These are phyloP conservation scores for Panicum miliaceum DNA, from an alignment of 176 grass and related monocot species.

Conservation along the genomic window DNA sequence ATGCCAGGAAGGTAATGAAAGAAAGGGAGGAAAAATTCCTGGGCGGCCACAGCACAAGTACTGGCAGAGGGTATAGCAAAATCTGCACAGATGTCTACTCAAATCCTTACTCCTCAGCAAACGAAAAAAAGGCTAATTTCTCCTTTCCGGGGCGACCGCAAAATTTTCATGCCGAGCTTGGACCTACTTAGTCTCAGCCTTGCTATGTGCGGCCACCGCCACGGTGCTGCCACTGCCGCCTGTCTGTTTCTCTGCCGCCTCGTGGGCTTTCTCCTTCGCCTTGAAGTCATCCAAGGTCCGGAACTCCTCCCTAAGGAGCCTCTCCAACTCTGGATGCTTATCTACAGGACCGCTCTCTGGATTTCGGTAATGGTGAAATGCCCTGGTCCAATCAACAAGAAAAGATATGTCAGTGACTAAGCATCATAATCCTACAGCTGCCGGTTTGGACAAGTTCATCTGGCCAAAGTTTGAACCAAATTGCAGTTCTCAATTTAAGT, in stretches of 20 bases:
- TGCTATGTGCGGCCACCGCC: constrained; percentile 29
- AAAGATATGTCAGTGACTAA: constrained; percentile 2
- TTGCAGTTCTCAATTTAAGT: not conserved
- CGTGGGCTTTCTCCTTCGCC: constrained; percentile 46
- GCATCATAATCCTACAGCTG: constrained; percentile 23
- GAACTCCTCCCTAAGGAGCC: constrained; percentile 75
- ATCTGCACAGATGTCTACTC: constrained; percentile 60
- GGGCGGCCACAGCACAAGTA: constrained; percentile 42
- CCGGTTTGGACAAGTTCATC: not conserved
- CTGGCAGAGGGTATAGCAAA: constrained; percentile 51
- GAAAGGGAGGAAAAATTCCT: constrained; percentile 44
- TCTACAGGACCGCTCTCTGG: constrained; percentile 46
- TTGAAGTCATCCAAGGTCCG: constrained; percentile 70
- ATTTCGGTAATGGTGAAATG: constrained; percentile 88
- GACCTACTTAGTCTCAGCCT: constrained; percentile 48
- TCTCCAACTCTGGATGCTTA: constrained; percentile 77
- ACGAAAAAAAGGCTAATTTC: constrained; percentile 45
- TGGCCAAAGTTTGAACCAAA: not conserved
- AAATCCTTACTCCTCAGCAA: constrained; percentile 47
- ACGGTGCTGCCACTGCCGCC: constrained; percentile 21
- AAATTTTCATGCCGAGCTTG: constrained; percentile 47
- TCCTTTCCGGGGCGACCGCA: constrained; percentile 36
- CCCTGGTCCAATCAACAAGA: constrained; percentile 61
- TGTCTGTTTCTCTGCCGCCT: constrained; percentile 41
- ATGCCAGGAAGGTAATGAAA: constrained; percentile 39